Conservation (phyloP, 495 filamentous ascomycete species). For the Talaromyces adpressus region DNA sequence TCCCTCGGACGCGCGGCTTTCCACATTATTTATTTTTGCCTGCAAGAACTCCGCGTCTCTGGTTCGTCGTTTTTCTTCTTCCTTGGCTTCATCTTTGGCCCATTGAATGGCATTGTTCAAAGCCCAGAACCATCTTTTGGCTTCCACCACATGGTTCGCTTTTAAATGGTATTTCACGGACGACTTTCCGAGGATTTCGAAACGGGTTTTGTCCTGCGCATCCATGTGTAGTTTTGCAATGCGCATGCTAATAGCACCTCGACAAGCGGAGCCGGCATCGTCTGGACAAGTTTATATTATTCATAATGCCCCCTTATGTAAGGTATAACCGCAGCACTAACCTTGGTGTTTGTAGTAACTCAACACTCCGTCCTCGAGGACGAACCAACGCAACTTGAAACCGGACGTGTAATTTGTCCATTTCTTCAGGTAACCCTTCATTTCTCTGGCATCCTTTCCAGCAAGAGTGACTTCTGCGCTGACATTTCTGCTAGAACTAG, state of each 20-base stretch:
- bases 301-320: background rate
- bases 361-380: slow-evolving; percentile 91
- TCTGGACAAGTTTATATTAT: slow-evolving; percentile 39
- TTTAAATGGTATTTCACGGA: slow-evolving; percentile 98
- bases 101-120: slow-evolving; percentile 98
- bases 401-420: slow-evolving; percentile 98
- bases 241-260: slow-evolving; percentile 96
- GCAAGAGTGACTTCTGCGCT: slow-evolving; percentile 57
- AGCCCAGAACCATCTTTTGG: slow-evolving; percentile 95
- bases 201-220: slow-evolving; percentile 90
- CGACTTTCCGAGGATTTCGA: slow-evolving; percentile 94
- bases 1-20: slow-evolving; percentile 27
- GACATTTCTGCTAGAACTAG: slow-evolving; percentile 37
- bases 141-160: slow-evolving; percentile 91
- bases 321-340: slow-evolving; percentile 18
- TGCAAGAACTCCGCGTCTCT: slow-evolving; percentile 70
- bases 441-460: slow-evolving; percentile 83
- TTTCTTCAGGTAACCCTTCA: slow-evolving; percentile 98
- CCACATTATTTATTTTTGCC: slow-evolving; percentile 57
- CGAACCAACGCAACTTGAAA: slow-evolving; percentile 96
- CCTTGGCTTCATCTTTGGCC: slow-evolving; percentile 92
- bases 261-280: slow-evolving; percentile 74
- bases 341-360: slow-evolving; percentile 99
- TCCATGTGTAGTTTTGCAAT: slow-evolving; percentile 95
- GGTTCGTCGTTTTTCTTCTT: slow-evolving; percentile 69